A percentile compares a stretch with the other conserved stretches of the same genome.
phyloP scores from a whole-genome alignment of 148 eudicot genomes.

The Amaranthus palmeri region DNA sequence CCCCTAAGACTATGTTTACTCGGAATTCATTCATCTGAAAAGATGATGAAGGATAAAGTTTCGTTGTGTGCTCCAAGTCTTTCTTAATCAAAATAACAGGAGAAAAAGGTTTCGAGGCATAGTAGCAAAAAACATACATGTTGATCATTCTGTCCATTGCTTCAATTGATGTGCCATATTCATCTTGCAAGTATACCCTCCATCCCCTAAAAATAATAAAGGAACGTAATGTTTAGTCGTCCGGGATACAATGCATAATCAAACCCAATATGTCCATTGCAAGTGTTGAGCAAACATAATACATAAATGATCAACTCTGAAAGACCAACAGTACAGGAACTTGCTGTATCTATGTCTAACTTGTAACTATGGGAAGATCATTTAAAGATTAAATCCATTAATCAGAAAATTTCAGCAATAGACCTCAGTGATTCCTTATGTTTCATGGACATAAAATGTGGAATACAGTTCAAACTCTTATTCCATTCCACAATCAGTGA shows the following conservation, averaged over 20 bases:
- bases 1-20: no score
- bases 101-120: not conserved
- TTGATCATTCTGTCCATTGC: slow-evolving; percentile 43
- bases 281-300: not conserved
- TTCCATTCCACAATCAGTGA: not conserved
- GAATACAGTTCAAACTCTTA: not conserved
- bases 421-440: not conserved
- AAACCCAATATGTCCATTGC: not conserved
- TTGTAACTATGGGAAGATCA: not conserved
- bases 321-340: not conserved
- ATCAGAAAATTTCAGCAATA: not conserved
- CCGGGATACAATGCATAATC: not conserved
- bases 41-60: no score
- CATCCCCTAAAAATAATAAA: slow-evolving; percentile 33
- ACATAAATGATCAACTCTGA: not conserved
- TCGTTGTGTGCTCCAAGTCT: no score
- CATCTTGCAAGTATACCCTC: slow-evolving; percentile 46
- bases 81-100: no score
- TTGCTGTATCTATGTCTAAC: not conserved
- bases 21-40: no score
- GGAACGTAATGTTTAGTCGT: not conserved
- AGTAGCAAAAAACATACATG: slow-evolving; percentile 26
- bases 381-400: not conserved
- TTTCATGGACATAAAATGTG: not conserved
- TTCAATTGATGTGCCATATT: slow-evolving; percentile 42